Conservation (phyloP, 2,329 filamentous ascomycete genomes). For the Cladorrhinum sp. region DNA sequence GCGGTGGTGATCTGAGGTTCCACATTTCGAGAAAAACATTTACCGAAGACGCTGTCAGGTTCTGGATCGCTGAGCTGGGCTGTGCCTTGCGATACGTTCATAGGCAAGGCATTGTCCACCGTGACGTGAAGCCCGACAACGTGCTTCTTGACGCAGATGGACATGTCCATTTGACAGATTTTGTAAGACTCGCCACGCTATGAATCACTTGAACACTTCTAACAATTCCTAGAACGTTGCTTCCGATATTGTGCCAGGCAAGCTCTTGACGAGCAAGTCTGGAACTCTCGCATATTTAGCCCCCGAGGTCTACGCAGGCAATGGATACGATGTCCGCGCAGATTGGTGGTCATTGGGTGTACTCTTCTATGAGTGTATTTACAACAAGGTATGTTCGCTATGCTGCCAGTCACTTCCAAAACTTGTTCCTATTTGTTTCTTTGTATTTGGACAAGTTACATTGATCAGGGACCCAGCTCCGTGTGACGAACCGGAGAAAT, state of each 20-base stretch:
- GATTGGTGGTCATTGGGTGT: conserved; percentile 99
- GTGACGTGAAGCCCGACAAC: conserved; percentile 91
- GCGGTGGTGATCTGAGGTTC: conserved; percentile 90
- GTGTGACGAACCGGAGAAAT: not conserved
- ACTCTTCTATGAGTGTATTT: conserved; percentile 99
- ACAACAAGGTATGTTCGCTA: conserved; percentile 73
- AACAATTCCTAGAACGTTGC: conserved; percentile 75
- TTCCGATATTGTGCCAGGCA: conserved; percentile 82
- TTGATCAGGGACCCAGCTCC: not conserved
- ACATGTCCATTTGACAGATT: conserved; percentile 96
- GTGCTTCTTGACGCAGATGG: conserved; percentile 83
- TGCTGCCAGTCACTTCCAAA: not conserved
- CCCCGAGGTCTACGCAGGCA: conserved; percentile 89
- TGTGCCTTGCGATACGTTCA: conserved; percentile 89
- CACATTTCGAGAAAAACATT: conserved; percentile 98
- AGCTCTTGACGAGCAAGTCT: conserved; percentile 88
- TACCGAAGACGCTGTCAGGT: conserved; percentile 92
- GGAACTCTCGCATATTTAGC: conserved; percentile 94
- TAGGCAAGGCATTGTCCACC: conserved; percentile 80
- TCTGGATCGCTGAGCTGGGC: conserved; percentile 93
- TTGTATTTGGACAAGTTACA: not conserved
- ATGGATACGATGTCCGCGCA: conserved; percentile 83
- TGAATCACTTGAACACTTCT: conserved; percentile 2
- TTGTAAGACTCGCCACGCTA: conserved; percentile 58
- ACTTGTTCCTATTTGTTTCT: not conserved